Conservation (phyloP, 2,329 filamentous ascomycete genomes). For the Fusarium graminum region DNA sequence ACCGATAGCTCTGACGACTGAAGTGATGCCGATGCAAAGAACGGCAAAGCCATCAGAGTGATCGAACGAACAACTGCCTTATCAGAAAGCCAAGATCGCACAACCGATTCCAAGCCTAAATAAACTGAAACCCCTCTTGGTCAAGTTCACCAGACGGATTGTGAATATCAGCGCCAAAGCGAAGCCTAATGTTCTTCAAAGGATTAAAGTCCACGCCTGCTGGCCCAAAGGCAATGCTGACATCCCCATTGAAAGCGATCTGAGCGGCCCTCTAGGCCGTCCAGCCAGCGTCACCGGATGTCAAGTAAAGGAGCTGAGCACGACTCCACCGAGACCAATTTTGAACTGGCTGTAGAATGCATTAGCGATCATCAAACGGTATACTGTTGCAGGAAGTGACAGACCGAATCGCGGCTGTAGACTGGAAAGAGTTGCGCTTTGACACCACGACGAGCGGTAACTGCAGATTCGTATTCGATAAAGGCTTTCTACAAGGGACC, state of each 20-base stretch:
- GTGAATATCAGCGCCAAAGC: neutral
- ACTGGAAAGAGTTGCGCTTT: neutral
- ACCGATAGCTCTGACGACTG: neutral
- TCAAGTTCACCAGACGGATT: neutral
- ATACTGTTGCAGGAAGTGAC: neutral
- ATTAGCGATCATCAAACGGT: neutral
- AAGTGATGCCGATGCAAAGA: neutral
- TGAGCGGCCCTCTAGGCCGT: neutral
- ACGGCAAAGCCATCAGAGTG: neutral
- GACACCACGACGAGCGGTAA: neutral
- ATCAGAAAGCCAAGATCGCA: neutral
- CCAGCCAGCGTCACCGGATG: neutral
- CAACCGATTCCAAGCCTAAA: neutral
- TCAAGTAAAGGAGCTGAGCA: neutral
- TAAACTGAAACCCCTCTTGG: neutral
- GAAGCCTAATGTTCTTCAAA: neutral
- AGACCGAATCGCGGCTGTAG: neutral
- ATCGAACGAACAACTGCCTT: neutral
- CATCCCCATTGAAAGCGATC: neutral
- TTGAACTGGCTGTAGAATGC: neutral
- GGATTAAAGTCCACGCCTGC: neutral
- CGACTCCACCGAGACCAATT: neutral
- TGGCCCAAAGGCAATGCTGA: neutral
- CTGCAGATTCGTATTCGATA: neutral
- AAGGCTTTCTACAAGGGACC: neutral